A percentile compares a stretch with the other conserved stretches of the same genome.
Evolutionary conservation across 2,329 filamentous ascomycete species (phyloP).

Genomic region (Pseudogymnoascus pannorum): DNA sequence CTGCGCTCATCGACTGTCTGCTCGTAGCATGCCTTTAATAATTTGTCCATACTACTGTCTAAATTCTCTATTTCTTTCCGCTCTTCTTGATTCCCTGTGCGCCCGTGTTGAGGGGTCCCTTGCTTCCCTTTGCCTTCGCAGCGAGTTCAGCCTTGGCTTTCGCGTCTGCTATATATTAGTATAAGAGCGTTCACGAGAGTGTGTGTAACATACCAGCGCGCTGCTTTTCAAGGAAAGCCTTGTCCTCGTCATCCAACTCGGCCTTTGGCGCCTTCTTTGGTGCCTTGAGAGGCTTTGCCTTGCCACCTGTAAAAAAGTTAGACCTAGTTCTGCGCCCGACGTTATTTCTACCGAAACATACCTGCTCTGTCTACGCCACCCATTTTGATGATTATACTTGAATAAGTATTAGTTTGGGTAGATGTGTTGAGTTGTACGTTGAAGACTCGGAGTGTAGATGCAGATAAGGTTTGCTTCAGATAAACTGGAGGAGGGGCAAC

Average conservation of each 20-base stretch:
- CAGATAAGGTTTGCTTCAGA: constrained; percentile 9
- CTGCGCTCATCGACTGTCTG: constrained; percentile 23
- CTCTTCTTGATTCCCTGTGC: constrained; percentile 95
- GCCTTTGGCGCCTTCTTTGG: constrained; percentile 71
- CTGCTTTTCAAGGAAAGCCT: constrained; percentile 77
- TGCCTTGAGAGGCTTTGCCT: constrained; percentile 78
- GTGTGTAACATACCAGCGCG: constrained; percentile 58
- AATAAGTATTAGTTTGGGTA: constrained; percentile 7
- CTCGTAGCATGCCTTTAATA: constrained; percentile 3
- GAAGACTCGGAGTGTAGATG: constrained; percentile 6
- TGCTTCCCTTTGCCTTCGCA: constrained; percentile 68
- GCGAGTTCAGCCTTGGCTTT: constrained; percentile 80
- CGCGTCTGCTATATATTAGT: constrained; percentile 48
- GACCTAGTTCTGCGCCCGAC: constrained; percentile 20
- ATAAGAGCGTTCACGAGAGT: neutral
- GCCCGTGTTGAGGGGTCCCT: constrained; percentile 80
- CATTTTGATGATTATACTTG: constrained; percentile 38
- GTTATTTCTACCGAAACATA: constrained; percentile 27
- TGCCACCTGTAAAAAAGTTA: constrained; percentile 53
- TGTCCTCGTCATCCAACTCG: constrained; percentile 81
- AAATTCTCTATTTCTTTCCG: constrained; percentile 71
- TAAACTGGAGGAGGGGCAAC: constrained; percentile 8
- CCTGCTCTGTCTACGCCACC: constrained; percentile 62
- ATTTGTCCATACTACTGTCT: neutral
- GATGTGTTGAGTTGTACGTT: constrained; percentile 1